Evolutionary conservation across 768 basidiomycete species (phyloP), one percentile per base, ranked within the genome.

Genomic region (Boletus speciosus): DNA sequence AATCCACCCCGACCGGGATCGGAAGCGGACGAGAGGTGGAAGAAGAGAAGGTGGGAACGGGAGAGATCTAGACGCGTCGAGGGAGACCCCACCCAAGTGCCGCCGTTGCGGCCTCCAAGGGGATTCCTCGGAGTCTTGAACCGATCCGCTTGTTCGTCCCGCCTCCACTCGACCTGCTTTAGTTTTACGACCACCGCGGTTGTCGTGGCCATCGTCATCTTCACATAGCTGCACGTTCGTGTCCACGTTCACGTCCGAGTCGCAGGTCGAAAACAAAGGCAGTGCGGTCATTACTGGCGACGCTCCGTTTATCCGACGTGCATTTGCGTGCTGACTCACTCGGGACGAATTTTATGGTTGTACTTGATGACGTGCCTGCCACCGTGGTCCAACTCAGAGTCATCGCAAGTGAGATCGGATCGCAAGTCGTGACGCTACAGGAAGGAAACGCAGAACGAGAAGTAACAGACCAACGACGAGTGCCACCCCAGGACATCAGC

Each of bases 101-200:
- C 40, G 9, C 11, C 12, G 12, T 21, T 31, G 12, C 4, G 19
- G 6, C 3, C 23, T 15, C 32, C 15, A 27, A 27, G 6, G 32
- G 44, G 16, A 25, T 32, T 32, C 49, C 47, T 51, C 49, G 49
- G 49, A 51, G 11, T 51, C 49, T 50, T 34, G 49, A 46, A 19
- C 8, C 5, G 49, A 51, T 51, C 46, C 51, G 19, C 51, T 31
- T 29, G 23, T 47, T 29, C 27, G 25, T 10, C 29, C 29, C 37
- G n/a, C 14, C 27, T 27, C 14, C 19, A 6, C 37, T 49, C 27
- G 37, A 47, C 7, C 32, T 21, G 14, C 31, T 16, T 32, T 32
- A 8, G 6, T 43, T 49, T 14, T 42, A 19, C 14, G n/a, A 41
- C 14, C 36, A 27, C 2, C 31, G 31, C 9, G 11, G 10, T 32